These are phyloP conservation scores for Colletotrichum limetticola DNA, from an alignment of 2,329 filamentous ascomycete species.

Conservation along the genomic window DNA sequence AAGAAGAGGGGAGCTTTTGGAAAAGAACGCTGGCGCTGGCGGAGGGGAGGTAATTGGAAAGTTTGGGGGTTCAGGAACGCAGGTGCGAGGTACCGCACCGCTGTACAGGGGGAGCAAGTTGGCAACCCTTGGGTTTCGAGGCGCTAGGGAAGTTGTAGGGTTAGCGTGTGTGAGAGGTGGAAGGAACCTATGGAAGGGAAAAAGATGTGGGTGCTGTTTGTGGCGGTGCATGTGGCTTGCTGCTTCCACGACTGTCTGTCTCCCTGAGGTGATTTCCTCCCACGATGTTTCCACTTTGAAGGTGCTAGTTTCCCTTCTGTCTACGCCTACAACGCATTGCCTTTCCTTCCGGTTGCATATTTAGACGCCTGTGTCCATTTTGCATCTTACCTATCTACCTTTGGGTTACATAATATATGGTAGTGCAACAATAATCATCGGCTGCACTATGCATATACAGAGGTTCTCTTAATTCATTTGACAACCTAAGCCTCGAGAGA, in stretches of 20 bases:
- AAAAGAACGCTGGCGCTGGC: slow-evolving; percentile 28
- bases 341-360: not conserved
- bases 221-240: slow-evolving; percentile 35
- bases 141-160: slow-evolving; percentile 33
- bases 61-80: slow-evolving; percentile 36
- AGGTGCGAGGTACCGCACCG: slow-evolving; percentile 34
- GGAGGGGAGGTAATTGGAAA: slow-evolving; percentile 35
- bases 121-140: slow-evolving; percentile 36
- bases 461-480: not conserved
- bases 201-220: slow-evolving; percentile 4
- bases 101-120: slow-evolving; percentile 35
- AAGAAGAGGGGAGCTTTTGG: slow-evolving; percentile 33
- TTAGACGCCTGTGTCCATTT: not conserved
- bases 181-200: not conserved
- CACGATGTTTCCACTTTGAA: not conserved
- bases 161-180: slow-evolving; percentile 27
- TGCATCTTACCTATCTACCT: too few relatives aligned
- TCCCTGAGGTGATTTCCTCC: not conserved
- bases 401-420: too few relatives aligned
- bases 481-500: too few relatives aligned
- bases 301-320: not conserved
- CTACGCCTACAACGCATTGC: too few relatives aligned
- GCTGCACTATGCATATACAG: too few relatives aligned
- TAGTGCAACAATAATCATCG: not conserved
- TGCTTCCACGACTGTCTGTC: not conserved